phyloP scores from a whole-genome alignment of 139 green algal species.

The Chlorella sorokiniana region DNA sequence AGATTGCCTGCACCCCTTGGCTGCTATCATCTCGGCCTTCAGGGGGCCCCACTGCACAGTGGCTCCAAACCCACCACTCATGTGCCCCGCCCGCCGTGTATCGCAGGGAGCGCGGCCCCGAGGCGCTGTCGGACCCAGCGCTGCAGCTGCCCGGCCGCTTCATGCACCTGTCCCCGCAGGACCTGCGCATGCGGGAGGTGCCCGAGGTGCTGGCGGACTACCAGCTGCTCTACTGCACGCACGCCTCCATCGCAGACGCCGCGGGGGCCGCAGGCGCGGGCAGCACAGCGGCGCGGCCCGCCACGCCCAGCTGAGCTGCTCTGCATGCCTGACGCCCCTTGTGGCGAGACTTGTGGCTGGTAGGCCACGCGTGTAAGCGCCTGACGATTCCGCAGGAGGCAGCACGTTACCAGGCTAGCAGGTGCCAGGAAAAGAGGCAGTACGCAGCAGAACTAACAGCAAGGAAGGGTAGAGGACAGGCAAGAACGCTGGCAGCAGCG shows the following conservation, averaged over 20 bases:
- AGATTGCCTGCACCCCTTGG: neutral
- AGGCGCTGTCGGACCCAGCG: neutral
- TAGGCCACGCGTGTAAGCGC: too few species aligned
- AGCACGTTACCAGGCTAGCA: too few species aligned
- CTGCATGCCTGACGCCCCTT: neutral
- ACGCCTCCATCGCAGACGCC: neutral
- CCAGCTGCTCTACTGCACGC: slow-evolving; percentile 14
- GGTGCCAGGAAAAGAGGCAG: too few species aligned
- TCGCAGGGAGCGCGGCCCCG: slow-evolving; percentile 9
- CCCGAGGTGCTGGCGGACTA: slow-evolving; percentile 37
- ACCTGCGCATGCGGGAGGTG: slow-evolving; percentile 37
- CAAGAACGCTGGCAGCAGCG: too few species aligned
- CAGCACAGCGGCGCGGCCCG: too few species aligned
- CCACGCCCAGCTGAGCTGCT: neutral
- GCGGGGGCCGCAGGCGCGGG: too few species aligned
- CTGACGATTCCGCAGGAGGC: too few species aligned
- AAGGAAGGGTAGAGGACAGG: too few species aligned
- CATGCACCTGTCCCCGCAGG: slow-evolving; percentile 31
- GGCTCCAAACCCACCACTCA: neutral
- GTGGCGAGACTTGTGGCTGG: too few species aligned
- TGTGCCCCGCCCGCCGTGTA: too few species aligned
- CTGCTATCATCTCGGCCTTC: neutral
- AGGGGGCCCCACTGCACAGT: neutral
- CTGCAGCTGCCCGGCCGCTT: slow-evolving; percentile 32
- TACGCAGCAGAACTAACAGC: too few species aligned